Evolutionary conservation across 129 eudicot genomes (phyloP).

Genomic region (Heracleum sosnowskyi): DNA sequence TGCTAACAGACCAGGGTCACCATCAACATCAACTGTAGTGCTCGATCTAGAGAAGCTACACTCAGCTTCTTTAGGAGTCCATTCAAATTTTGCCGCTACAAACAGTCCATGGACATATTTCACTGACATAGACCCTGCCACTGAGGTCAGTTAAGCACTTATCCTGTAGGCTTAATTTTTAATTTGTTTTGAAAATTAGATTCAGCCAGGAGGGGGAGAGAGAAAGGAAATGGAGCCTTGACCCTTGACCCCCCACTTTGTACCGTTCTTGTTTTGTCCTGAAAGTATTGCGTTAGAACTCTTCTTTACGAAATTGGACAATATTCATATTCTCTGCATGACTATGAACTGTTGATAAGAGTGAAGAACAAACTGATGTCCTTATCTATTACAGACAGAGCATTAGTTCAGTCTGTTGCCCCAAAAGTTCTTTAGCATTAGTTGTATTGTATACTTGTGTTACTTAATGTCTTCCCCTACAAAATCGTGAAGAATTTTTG

Average conservation of each 20-base stretch:
- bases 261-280: background rate
- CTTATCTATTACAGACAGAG: background rate
- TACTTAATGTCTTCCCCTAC: background rate
- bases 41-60: slow-evolving; percentile 60
- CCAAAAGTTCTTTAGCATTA: background rate
- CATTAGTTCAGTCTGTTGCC: background rate
- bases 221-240: background rate
- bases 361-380: background rate
- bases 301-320: background rate
- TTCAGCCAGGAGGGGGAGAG: background rate
- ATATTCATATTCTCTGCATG: background rate
- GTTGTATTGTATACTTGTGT: background rate
- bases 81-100: slow-evolving; percentile 30
- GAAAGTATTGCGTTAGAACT: background rate
- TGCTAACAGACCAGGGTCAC: slow-evolving; percentile 49
- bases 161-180: background rate
- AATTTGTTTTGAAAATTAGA: background rate
- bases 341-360: background rate
- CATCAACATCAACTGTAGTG: slow-evolving; percentile 45
- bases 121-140: slow-evolving; percentile 26
- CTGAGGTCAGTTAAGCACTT: slow-evolving; percentile 36
- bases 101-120: slow-evolving; percentile 42
- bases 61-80: slow-evolving; percentile 51
- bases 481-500: background rate
- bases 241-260: background rate